Evolutionary conservation across 1,284 basidiomycete species (phyloP).

Genomic region (Papiliotrema fonsecae): DNA sequence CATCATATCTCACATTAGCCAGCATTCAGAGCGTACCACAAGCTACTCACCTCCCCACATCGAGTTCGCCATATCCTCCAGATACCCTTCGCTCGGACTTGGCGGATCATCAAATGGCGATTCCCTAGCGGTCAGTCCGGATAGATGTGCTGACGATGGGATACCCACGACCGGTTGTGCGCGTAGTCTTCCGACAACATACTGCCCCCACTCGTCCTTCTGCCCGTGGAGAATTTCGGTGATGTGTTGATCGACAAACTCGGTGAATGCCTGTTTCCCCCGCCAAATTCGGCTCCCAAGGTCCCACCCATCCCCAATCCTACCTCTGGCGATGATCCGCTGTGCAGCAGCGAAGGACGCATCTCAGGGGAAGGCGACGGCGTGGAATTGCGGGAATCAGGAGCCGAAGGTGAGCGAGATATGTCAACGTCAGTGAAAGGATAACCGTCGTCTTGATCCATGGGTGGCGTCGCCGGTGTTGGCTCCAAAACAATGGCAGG

Average conservation of each 20-base stretch:
- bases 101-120: constrained; percentile 4
- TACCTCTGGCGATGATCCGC: neutral
- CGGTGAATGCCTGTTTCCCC: constrained; percentile 4
- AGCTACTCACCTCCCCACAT: constrained; percentile 43
- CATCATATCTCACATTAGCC: constrained; percentile 41
- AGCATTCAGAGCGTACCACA: neutral
- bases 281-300: neutral
- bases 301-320: neutral
- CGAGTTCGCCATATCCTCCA: constrained; percentile 31
- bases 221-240: constrained; percentile 6
- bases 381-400: constrained; percentile 9
- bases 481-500: constrained; percentile 47
- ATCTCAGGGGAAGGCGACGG: constrained; percentile 10
- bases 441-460: constrained; percentile 12
- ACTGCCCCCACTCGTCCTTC: constrained; percentile 10
- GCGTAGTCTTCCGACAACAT: constrained; percentile 33
- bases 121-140: constrained; percentile 3
- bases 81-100: constrained; percentile 19
- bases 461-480: constrained; percentile 29
- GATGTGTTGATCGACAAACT: neutral
- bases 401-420: constrained; percentile 11
- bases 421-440: constrained; percentile 11
- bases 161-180: constrained; percentile 22
- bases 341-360: neutral
- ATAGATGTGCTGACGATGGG: constrained; percentile 12